Percentiles rank a stretch among this genome's conserved stretches.
These are phyloP conservation scores for Hydrangea macrophylla DNA, from an alignment of 148 eudicot species.

Conservation along the genomic window DNA sequence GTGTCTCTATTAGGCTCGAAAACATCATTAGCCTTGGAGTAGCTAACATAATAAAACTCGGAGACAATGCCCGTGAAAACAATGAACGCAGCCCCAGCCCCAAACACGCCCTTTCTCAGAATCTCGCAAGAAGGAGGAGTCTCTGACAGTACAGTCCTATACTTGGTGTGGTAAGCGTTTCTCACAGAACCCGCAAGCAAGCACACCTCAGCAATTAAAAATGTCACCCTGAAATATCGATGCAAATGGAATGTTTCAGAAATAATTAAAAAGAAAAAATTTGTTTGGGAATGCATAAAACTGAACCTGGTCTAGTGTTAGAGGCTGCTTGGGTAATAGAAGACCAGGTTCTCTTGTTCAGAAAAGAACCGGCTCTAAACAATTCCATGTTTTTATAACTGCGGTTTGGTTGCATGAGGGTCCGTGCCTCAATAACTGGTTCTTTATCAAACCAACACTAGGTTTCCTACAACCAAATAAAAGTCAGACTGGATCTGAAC, in stretches of 20 bases:
- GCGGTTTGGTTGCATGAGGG: too few relatives aligned
- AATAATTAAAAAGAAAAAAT: background rate
- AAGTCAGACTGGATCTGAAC: too few relatives aligned
- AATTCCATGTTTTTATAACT: too few relatives aligned
- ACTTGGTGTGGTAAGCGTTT: conserved; percentile 79
- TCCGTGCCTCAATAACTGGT: too few relatives aligned
- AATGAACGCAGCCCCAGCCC: conserved; percentile 79
- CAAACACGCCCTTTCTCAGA: conserved; percentile 80
- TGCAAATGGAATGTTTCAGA: background rate
- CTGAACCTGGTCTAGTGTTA: too few relatives aligned
- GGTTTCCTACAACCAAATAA: too few relatives aligned
- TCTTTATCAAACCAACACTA: too few relatives aligned
- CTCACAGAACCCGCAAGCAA: conserved; percentile 78
- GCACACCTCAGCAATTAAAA: conserved; percentile 79
- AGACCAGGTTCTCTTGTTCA: too few relatives aligned
- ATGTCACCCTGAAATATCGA: conserved; percentile 55
- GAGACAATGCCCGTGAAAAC: conserved; percentile 72
- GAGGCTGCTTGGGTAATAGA: too few relatives aligned
- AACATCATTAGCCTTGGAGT: conserved; percentile 50
- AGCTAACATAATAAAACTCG: conserved; percentile 69
- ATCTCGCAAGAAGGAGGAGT: conserved; percentile 55
- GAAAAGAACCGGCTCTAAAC: too few relatives aligned
- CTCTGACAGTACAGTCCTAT: conserved; percentile 24
- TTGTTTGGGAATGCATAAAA: too few relatives aligned
- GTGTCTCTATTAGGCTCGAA: conserved; percentile 31